Evolutionary conservation across 805 yeast species (phyloP), one percentile per base, ranked within the genome.

Genomic region (Candida verbasci): DNA sequence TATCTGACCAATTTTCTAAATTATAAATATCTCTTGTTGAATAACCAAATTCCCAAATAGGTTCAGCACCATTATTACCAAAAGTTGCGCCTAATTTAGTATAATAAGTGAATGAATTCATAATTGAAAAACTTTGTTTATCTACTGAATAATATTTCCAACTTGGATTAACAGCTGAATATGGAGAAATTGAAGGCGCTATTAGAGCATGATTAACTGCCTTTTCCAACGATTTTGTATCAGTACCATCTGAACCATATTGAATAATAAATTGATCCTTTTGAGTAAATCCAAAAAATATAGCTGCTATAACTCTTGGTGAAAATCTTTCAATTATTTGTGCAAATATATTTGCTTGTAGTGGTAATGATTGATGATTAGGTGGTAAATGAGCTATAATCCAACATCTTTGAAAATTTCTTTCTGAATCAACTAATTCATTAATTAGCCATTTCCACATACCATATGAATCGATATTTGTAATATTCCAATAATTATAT

Each of bases 121-220:
- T 66, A 40, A 82, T 63, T 44, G 73, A 73, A 60, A 78, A 80
- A 5, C 84, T 71, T 44, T 70, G 56, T 16, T 71, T 58, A 52
- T 82, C 86, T 37, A 82, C 79, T 45, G 76, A 78, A 49, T 82
- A 82, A 58, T 79, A 80, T 53, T 84, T 72, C 83, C 86, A 82
- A 15, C 79, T 71, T 6, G 89, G 89, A 53, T 82, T 82, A 45
- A 72, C 68, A 34, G 75, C 67, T 6, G 65, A 57, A 49, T 68
- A 65, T 7, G 87, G 85, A 6, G 86, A 79, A 26, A 82, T 73
- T 0, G 86, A 76, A 40, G 78, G 87, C 3, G 75, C 70, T 39
- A 81, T 68, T 79, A 82, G 80, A 1, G 82, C 80, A 60, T 75
- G 68, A 46, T 72, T 70, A 23, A 80, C 45, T 4, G 75, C 78